Evolutionary conservation across 2,329 filamentous ascomycete genomes (phyloP).

Genomic region (Aspergillus fructus): DNA sequence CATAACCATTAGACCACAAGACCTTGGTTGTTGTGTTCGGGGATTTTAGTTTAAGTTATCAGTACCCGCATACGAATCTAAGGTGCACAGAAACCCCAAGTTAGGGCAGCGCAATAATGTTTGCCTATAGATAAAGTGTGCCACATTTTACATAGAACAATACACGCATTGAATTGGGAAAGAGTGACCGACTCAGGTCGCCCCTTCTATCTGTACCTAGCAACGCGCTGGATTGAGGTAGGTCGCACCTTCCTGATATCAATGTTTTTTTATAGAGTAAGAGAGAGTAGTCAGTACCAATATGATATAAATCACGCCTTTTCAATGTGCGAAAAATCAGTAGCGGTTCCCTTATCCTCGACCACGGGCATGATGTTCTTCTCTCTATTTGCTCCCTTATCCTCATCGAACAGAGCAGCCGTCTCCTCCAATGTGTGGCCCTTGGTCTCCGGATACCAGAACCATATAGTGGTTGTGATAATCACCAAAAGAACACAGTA

Average conservation of each 20-base stretch:
- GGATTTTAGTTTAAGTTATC: neutral
- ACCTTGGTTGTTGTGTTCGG: neutral
- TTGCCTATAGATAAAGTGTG: too few species aligned
- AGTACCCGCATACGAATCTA: neutral
- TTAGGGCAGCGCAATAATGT: too few species aligned
- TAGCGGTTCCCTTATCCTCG: neutral
- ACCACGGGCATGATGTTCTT: neutral
- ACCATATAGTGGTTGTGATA: slow-evolving; percentile 22
- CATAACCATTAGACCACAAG: slow-evolving; percentile 11
- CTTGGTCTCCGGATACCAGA: slow-evolving; percentile 31
- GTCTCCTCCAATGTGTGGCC: slow-evolving; percentile 31
- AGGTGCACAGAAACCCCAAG: too few species aligned
- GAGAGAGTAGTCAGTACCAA: too few species aligned
- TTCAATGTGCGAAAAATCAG: neutral
- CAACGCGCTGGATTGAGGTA: too few species aligned
- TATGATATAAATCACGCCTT: neutral
- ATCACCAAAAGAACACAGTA: slow-evolving; percentile 30
- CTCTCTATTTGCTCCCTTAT: neutral
- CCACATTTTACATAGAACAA: too few species aligned
- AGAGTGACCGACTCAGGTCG: neutral
- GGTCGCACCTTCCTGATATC: neutral
- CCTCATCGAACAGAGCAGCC: slow-evolving; percentile 27
- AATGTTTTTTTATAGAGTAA: too few species aligned
- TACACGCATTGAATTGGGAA: neutral
- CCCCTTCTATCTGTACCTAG: too few species aligned